These are phyloP conservation scores for Pachysandra terminalis DNA, from an alignment of 164 flowering plant species.

Conservation along the genomic window DNA sequence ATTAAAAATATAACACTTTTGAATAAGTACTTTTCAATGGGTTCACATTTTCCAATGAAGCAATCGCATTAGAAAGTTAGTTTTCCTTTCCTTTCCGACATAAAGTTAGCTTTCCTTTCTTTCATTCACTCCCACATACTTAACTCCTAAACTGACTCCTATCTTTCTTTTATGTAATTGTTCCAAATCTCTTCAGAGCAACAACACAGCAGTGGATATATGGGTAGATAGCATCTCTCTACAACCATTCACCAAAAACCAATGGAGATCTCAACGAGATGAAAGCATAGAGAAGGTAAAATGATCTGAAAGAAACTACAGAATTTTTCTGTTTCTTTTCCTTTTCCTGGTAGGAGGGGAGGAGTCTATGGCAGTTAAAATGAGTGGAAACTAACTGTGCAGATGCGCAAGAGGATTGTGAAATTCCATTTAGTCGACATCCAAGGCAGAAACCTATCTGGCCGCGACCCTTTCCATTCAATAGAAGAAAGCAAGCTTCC, in stretches of 20 bases:
- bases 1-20: no score
- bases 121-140: no score
- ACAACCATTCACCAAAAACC: slow-evolving; percentile 64
- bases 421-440: slow-evolving; percentile 35
- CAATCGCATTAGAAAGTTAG: no score
- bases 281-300: slow-evolving; percentile 60
- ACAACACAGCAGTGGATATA: slow-evolving; percentile 46
- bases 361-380: background rate
- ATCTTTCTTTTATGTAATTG: background rate
- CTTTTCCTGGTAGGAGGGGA: no score
- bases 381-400: background rate
- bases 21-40: no score
- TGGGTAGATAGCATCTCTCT: slow-evolving; percentile 71
- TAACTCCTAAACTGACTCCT: no score
- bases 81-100: no score
- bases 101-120: no score
- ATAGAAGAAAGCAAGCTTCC: slow-evolving; percentile 33
- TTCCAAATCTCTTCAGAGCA: slow-evolving; percentile 33
- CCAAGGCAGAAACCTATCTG: slow-evolving; percentile 31
- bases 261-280: slow-evolving; percentile 75
- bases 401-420: slow-evolving; percentile 43
- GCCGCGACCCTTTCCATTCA: slow-evolving; percentile 35
- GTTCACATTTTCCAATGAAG: no score
- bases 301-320: background rate
- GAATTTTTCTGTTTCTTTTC: no score